A percentile compares a stretch with the other conserved stretches of the same genome.
Conservation (phyloP, 352 stramenopile genomes). For the Globisporangium sylvaticum region DNA sequence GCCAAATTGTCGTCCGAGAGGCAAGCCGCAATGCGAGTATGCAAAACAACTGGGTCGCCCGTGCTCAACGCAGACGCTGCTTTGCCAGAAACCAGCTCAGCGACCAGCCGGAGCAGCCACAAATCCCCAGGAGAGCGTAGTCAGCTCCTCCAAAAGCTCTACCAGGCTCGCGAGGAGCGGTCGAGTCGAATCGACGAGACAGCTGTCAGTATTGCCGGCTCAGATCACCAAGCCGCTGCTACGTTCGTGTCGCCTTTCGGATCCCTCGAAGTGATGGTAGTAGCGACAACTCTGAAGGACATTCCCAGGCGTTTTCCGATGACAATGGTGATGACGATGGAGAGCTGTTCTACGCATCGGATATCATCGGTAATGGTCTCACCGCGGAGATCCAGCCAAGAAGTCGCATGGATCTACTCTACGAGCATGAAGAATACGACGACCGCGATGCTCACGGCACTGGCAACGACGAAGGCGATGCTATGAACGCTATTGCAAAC, state of each 20-base stretch:
- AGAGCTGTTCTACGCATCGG: slow-evolving; percentile 49
- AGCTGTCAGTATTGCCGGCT: neutral
- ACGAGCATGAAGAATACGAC: slow-evolving; percentile 2
- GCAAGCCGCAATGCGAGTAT: slow-evolving; percentile 30
- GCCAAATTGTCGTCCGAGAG: slow-evolving; percentile 59
- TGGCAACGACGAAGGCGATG: neutral
- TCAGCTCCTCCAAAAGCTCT: slow-evolving; percentile 26
- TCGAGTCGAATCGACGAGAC: neutral
- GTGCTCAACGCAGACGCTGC: neutral
- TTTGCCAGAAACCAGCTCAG: neutral
- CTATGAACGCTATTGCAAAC: neutral
- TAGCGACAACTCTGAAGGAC: neutral
- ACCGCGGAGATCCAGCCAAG: slow-evolving; percentile 23
- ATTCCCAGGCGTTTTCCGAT: slow-evolving; percentile 1
- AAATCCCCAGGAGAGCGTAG: slow-evolving; percentile 18
- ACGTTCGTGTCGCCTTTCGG: neutral
- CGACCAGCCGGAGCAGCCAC: slow-evolving; percentile 1
- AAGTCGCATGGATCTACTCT: slow-evolving; percentile 24
- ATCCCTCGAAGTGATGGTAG: slow-evolving; percentile 10
- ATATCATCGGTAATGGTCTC: slow-evolving; percentile 26
- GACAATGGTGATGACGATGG: slow-evolving; percentile 11
- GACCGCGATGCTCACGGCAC: neutral
- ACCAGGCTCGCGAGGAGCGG: neutral
- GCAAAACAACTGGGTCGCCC: neutral
- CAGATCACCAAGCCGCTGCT: neutral